Conservation (phyloP, 1,284 basidiomycete species). For the Golubevia sp. region DNA sequence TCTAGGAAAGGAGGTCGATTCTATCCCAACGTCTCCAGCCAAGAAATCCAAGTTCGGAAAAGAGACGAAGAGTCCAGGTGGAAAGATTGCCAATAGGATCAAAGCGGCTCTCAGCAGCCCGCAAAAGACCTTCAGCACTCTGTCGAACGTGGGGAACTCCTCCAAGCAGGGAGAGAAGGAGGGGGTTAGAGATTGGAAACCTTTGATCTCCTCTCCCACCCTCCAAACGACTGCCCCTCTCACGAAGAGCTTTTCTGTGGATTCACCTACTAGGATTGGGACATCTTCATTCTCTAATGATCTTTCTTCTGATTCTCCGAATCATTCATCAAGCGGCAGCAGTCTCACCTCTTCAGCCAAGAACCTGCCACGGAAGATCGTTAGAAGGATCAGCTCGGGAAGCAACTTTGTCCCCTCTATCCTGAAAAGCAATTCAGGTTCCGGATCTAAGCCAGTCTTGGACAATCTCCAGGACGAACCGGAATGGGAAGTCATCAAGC, state of each 20-base stretch:
- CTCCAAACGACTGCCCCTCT: not conserved
- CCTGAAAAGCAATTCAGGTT: not conserved
- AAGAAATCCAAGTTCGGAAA: too few species aligned
- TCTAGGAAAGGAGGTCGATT: too few species aligned
- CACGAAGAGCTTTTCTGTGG: not conserved
- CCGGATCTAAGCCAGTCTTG: not conserved
- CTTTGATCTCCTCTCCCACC: not conserved
- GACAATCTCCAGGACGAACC: not conserved
- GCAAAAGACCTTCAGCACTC: too few species aligned
- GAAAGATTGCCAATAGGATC: too few species aligned
- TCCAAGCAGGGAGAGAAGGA: not conserved
- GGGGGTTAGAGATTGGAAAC: not conserved
- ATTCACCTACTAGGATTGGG: not conserved
- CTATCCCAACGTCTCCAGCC: too few species aligned
- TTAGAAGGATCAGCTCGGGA: not conserved
- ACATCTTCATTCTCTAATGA: not conserved
- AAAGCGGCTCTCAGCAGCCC: too few species aligned
- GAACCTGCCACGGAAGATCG: not conserved
- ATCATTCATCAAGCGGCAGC: not conserved
- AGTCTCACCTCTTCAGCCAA: not conserved
- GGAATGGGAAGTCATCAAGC: not conserved
- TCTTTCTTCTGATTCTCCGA: not conserved
- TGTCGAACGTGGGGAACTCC: too few species aligned
- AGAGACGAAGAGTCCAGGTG: too few species aligned
- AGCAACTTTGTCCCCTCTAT: not conserved